phyloP scores from a whole-genome alignment of 2,329 filamentous ascomycete species.

The Elsinoe australis region DNA sequence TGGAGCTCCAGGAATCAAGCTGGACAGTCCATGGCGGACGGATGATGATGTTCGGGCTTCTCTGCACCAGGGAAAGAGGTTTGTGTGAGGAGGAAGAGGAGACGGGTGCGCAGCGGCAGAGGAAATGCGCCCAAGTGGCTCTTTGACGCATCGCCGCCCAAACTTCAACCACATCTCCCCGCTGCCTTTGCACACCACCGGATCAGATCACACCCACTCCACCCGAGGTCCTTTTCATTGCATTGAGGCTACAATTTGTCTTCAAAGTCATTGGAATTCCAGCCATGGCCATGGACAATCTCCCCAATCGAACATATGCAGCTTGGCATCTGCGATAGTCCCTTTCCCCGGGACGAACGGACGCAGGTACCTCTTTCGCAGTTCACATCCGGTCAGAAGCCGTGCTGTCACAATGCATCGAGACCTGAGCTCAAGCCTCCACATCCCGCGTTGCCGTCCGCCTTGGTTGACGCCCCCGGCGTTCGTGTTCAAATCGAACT shows the following conservation, averaged over 20 bases:
- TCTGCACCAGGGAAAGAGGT: not conserved
- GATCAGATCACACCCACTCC: slow-evolving; percentile 2
- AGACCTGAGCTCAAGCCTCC: not conserved
- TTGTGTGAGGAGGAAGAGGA: slow-evolving; percentile 3
- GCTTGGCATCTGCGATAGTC: no score
- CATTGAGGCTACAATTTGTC: no score
- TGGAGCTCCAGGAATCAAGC: not conserved
- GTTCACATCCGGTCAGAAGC: not conserved
- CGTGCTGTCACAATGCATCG: not conserved
- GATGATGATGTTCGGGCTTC: slow-evolving; percentile 2
- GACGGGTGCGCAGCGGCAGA: no score
- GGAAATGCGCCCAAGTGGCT: no score
- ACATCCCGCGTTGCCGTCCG: not conserved
- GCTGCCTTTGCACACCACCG: no score
- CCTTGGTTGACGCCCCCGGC: not conserved
- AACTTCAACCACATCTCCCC: no score
- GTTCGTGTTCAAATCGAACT: not conserved
- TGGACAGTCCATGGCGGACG: not conserved
- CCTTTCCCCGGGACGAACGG: no score
- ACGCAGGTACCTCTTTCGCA: slow-evolving; percentile 12
- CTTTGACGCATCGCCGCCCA: no score
- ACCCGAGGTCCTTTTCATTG: no score
- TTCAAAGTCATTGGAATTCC: no score
- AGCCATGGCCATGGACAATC: no score
- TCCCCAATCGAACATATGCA: no score